Conservation (phyloP, 352 stramenopile species). For the Globisporangium polare region DNA sequence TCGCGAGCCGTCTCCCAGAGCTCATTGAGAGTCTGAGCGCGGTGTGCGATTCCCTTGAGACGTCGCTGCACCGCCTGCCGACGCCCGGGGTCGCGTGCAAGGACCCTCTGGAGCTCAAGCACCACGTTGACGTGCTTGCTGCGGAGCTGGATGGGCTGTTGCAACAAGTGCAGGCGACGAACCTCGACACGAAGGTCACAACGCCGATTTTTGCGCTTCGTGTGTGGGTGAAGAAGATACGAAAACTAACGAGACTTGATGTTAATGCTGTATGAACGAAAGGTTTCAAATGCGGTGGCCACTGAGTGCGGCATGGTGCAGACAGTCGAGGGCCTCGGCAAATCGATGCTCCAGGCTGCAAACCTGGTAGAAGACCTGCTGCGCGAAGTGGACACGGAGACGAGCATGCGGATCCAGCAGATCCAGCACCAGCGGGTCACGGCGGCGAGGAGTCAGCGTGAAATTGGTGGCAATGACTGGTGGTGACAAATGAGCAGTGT, state of each 20-base stretch:
- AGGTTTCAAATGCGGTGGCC: slow-evolving; percentile 27
- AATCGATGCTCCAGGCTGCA: slow-evolving; percentile 33
- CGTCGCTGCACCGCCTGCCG: slow-evolving; percentile 33
- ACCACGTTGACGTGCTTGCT: slow-evolving; percentile 25
- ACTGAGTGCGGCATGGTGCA: slow-evolving; percentile 32
- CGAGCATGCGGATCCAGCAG: slow-evolving; percentile 34
- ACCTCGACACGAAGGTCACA: slow-evolving; percentile 22
- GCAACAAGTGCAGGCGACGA: slow-evolving; percentile 18
- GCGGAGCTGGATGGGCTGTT: slow-evolving; percentile 28
- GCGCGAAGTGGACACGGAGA: slow-evolving; percentile 33
- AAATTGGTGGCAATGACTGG: background rate
- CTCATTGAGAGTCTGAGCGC: slow-evolving; percentile 19
- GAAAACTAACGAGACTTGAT: too few relatives aligned
- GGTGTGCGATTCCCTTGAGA: slow-evolving; percentile 27
- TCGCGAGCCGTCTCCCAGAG: slow-evolving; percentile 19
- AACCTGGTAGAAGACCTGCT: slow-evolving; percentile 33
- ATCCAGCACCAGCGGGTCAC: slow-evolving; percentile 31
- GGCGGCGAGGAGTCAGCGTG: background rate
- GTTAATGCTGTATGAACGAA: too few relatives aligned
- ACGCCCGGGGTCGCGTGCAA: slow-evolving; percentile 24
- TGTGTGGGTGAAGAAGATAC: too few relatives aligned
- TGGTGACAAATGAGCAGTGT: too few relatives aligned
- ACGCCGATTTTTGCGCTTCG: too few relatives aligned
- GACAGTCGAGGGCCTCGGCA: slow-evolving; percentile 19
- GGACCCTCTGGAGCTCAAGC: slow-evolving; percentile 24